A percentile compares a stretch with the other conserved stretches of the same genome.
phyloP scores from a whole-genome alignment of 805 yeast species.

The Spathaspora boniae region DNA sequence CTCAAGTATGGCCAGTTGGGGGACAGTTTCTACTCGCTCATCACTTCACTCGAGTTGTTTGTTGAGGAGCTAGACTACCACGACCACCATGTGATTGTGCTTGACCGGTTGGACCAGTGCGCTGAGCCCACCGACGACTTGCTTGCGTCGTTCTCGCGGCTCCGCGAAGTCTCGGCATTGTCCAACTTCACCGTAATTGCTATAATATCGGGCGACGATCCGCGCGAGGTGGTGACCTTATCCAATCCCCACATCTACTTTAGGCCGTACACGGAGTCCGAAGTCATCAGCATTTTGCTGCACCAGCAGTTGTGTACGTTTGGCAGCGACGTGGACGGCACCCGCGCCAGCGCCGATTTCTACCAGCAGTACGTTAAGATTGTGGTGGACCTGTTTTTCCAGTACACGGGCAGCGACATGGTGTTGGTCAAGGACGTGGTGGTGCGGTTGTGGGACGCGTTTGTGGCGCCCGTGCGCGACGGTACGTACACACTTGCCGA shows the following conservation, averaged over 20 bases:
- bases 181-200: constrained; percentile 35
- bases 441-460: constrained; percentile 30
- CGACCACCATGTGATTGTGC: constrained; percentile 40
- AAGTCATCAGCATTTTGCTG: constrained; percentile 37
- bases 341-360: constrained; percentile 19
- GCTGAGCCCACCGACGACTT: constrained; percentile 41
- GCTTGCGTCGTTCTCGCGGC: constrained; percentile 34
- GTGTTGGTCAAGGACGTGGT: constrained; percentile 30
- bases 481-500: constrained; percentile 23
- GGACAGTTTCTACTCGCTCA: constrained; percentile 40
- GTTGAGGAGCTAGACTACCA: constrained; percentile 24
- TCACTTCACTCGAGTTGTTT: constrained; percentile 39
- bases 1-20: constrained; percentile 24
- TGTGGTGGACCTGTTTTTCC: constrained; percentile 42
- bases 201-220: constrained; percentile 38
- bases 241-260: constrained; percentile 42
- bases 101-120: constrained; percentile 47
- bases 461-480: constrained; percentile 22
- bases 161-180: constrained; percentile 40
- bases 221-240: constrained; percentile 33
- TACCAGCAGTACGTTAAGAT: constrained; percentile 44
- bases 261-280: constrained; percentile 31
- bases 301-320: constrained; percentile 24
- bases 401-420: constrained; percentile 45
- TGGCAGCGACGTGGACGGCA: constrained; percentile 15